Evolutionary conservation across 495 filamentous ascomycete genomes (phyloP).

Genomic region (Trichoderma erinaceum): DNA sequence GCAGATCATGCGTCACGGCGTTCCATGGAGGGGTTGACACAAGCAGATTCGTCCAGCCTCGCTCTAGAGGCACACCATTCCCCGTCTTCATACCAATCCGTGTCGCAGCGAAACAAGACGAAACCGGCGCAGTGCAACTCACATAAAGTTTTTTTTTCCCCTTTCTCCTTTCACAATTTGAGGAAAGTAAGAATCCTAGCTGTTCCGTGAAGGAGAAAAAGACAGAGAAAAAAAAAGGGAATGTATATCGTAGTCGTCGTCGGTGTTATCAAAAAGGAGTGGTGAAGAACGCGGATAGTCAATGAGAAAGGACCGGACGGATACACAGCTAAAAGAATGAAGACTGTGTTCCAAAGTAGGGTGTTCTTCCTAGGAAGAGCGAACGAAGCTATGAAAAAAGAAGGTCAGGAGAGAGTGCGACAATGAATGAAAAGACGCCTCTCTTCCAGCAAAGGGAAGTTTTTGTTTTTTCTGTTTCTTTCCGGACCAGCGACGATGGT

Average conservation of each 20-base stretch:
- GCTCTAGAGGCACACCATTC: conserved; percentile 2
- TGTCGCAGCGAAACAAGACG: conserved; percentile 11
- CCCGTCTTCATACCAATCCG: background rate
- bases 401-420: conserved; percentile 8
- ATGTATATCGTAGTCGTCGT: conserved; percentile 9
- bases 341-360: conserved; percentile 13
- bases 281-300: conserved; percentile 11
- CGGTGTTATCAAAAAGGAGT: background rate
- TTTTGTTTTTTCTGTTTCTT: background rate
- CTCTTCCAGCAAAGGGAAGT: conserved; percentile 16
- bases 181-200: background rate
- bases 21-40: conserved; percentile 2
- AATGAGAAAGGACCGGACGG: conserved; percentile 17
- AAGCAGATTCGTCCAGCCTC: conserved; percentile 8
- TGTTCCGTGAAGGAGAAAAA: background rate
- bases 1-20: background rate
- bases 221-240: background rate
- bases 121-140: background rate
- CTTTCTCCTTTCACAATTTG: background rate
- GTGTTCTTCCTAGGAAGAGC: conserved; percentile 18
- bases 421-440: conserved; percentile 21
- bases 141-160: background rate
- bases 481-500: conserved; percentile 9
- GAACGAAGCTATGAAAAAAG: conserved; percentile 14
- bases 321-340: conserved; percentile 18